A percentile compares a stretch with the other conserved stretches of the same genome.
These are phyloP conservation scores for Sporisorium iseilematis-ciliati DNA, from an alignment of 1,284 basidiomycete species.

Conservation along the genomic window DNA sequence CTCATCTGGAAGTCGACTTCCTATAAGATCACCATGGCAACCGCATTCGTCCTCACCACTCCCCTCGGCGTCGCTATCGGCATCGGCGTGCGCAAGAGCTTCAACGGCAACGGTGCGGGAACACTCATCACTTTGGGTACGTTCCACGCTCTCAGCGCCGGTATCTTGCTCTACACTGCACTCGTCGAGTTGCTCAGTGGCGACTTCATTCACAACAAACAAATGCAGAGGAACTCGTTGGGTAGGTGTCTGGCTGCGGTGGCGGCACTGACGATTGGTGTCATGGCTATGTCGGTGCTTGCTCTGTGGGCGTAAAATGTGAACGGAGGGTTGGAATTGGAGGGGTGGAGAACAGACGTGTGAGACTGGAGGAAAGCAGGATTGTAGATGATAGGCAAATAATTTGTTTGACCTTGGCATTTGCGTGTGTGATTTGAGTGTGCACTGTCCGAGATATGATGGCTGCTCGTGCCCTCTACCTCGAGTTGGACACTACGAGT, in stretches of 20 bases:
- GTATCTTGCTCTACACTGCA: conserved; percentile 90
- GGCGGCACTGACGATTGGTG: conserved; percentile 31
- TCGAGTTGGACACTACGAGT: too few species aligned
- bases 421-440: background rate
- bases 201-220: conserved; percentile 43
- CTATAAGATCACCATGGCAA: conserved; percentile 57
- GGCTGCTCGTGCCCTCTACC: background rate
- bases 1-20: conserved; percentile 29
- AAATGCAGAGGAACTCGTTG: conserved; percentile 26
- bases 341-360: too few species aligned
- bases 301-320: conserved; percentile 34
- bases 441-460: conserved; percentile 3
- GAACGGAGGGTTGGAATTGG: background rate
- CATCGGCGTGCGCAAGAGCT: conserved; percentile 82
- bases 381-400: background rate
- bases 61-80: conserved; percentile 75
- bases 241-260: conserved; percentile 25
- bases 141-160: conserved; percentile 85
- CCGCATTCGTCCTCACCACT: conserved; percentile 70
- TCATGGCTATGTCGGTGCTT: conserved; percentile 45
- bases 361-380: background rate
- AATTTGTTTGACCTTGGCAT: too few species aligned
- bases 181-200: conserved; percentile 79
- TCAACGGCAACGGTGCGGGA: conserved; percentile 81
- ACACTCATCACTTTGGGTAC: conserved; percentile 85